Conservation (phyloP, 768 basidiomycete species). For the Rhodotorula taiwanensis region DNA sequence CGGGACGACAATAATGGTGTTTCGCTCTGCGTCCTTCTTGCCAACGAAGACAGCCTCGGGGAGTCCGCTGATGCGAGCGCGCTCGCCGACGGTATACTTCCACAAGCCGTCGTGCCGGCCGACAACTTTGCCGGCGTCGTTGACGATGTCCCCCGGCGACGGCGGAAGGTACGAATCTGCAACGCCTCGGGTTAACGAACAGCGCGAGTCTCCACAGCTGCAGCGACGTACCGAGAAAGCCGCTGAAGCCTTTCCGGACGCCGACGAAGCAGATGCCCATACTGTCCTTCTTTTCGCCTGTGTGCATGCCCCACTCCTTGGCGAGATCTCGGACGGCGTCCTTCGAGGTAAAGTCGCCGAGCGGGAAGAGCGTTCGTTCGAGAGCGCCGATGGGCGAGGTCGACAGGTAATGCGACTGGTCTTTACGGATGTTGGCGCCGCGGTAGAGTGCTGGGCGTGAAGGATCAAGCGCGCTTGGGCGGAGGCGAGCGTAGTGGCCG, state of each 20-base stretch:
- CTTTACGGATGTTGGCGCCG: slow-evolving; percentile 60
- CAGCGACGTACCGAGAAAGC: slow-evolving; percentile 60
- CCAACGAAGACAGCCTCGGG: slow-evolving; percentile 63
- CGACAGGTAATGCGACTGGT: slow-evolving; percentile 87
- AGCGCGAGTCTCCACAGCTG: not conserved
- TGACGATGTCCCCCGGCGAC: slow-evolving; percentile 63
- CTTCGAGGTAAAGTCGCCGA: slow-evolving; percentile 59
- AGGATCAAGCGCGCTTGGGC: slow-evolving; percentile 46
- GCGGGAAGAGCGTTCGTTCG: slow-evolving; percentile 61
- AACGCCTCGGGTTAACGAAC: not conserved
- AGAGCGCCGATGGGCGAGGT: slow-evolving; percentile 10
- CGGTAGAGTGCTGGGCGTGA: slow-evolving; percentile 48
- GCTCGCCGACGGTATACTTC: slow-evolving; percentile 79
- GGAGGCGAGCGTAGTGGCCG: slow-evolving; percentile 82
- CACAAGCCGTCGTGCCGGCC: slow-evolving; percentile 69
- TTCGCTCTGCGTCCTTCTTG: slow-evolving; percentile 57
- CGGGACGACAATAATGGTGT: slow-evolving; percentile 69
- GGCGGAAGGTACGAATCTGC: slow-evolving; percentile 70
- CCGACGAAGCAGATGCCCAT: slow-evolving; percentile 96
- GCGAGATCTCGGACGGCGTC: slow-evolving; percentile 68
- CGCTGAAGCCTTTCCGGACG: slow-evolving; percentile 61
- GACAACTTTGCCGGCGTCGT: slow-evolving; percentile 54
- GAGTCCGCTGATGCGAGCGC: slow-evolving; percentile 61
- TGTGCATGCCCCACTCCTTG: slow-evolving; percentile 56
- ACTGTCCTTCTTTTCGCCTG: slow-evolving; percentile 70